Percentiles rank a stretch among this genome's conserved stretches.
phyloP scores from a whole-genome alignment of 2,329 filamentous ascomycete genomes.

The Alternaria panax region DNA sequence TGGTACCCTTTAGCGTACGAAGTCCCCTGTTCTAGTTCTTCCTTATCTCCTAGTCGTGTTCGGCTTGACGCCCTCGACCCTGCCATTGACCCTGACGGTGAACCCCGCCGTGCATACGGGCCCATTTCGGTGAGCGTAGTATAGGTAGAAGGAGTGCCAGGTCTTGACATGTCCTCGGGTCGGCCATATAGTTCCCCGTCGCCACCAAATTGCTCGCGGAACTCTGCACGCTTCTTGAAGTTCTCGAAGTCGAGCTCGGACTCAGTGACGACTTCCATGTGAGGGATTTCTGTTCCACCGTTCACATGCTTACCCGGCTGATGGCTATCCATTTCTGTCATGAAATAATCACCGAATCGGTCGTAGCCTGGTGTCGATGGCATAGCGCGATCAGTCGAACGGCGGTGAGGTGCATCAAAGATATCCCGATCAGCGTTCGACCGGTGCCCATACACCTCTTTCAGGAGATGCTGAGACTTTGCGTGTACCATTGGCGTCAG shows the following conservation, averaged over 20 bases:
- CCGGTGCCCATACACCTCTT: conserved; percentile 81
- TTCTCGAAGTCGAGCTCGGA: conserved; percentile 85
- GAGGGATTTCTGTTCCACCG: conserved; percentile 45
- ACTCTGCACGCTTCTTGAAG: conserved; percentile 88
- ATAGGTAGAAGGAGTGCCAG: conserved; percentile 42
- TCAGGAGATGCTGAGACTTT: conserved; percentile 83
- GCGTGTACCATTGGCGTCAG: conserved; percentile 84
- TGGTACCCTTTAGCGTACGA: conserved; percentile 38
- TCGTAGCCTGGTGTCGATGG: conserved; percentile 63
- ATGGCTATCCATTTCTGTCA: conserved; percentile 73
- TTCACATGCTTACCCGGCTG: conserved; percentile 60
- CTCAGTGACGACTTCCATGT: conserved; percentile 89
- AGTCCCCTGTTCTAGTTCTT: conserved; percentile 32
- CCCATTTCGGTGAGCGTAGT: conserved; percentile 34
- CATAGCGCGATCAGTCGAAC: conserved; percentile 45
- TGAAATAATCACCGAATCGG: conserved; percentile 76
- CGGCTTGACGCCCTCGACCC: conserved; percentile 30
- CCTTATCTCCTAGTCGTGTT: conserved; percentile 26
- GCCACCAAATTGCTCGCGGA: conserved; percentile 83
- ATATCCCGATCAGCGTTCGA: conserved; percentile 62
- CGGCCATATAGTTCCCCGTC: conserved; percentile 66
- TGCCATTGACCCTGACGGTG: conserved; percentile 19
- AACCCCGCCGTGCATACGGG: conserved; percentile 20
- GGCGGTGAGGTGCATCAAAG: conserved; percentile 35
- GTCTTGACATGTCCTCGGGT: conserved; percentile 60